Base-by-base conservation (phyloP, 2,329 filamentous ascomycete species). In the Juglanconis sp. region DNA sequence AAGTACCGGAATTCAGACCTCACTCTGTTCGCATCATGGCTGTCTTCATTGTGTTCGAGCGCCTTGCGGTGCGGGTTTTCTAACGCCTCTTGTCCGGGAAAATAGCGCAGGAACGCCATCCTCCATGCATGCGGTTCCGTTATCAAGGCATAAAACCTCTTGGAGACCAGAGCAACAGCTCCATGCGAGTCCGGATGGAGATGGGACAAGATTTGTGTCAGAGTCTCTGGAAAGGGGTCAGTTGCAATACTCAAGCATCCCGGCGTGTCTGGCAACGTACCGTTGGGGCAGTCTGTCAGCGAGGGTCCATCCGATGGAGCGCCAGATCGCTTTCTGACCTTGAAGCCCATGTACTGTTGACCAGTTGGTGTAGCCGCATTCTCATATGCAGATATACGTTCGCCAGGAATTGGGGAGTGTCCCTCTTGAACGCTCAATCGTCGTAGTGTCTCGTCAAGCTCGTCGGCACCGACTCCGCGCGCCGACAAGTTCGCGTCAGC, bases 121-220 rank as follows among this genome's bases (percentile, higher is more conserved):
- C 92, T 87, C 94, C 94, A 98, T 7, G 92, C 92, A 75, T 97
- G 92, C 15, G 93, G 91, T 1, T 91, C 94, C 4, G 92, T 96
- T 59, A 98, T 89, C 46, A 98, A 80, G 56, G 83, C 82, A 73
- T 96, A 91, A 71, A 98, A 96, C 57, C 91, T 89, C 69, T 87
- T 91, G 38, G 91, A 97, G 35, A 98, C 92, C 54, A 96, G 82
- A 17, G 92, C 89, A 10, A 96, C 88, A 9, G 89, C 85, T 17
- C 89, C 87, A 67, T 98, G 85, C 31, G 94, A 92, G 64, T 91
- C 86, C 9, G 93, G 92, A 55, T 93, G 89, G 56, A 99, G 80
- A 76, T 98, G 91, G 44, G 95, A 96, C 60, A 98, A 77, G 36
- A 96, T 87, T 69, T 97, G 92, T 10, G 91, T 96, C 73, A 98